These are phyloP conservation scores for Quercus lobata DNA, from an alignment of 331 rosid species.

Conservation along the genomic window DNA sequence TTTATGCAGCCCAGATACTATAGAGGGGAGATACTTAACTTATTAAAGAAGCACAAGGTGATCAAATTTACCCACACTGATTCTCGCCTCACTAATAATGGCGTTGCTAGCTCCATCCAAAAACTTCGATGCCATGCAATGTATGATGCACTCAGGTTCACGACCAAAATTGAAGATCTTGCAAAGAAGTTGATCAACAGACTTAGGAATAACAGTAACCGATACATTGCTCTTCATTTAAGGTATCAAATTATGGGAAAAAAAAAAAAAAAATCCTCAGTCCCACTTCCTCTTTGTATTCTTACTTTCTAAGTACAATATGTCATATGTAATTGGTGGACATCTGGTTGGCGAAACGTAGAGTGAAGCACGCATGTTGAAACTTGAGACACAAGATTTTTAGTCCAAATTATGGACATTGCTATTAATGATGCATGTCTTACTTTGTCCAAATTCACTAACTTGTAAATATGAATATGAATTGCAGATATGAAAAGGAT, in stretches of 20 bases:
- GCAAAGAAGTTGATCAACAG: constrained; percentile 49
- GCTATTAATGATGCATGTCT: neutral
- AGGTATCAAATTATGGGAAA: constrained; percentile 31
- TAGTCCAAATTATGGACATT: too few relatives aligned
- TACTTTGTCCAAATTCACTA: neutral
- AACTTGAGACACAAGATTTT: too few relatives aligned
- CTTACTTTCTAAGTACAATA: too few relatives aligned
- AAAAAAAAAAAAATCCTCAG: too few relatives aligned
- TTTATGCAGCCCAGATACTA: constrained; percentile 50
- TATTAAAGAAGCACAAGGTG: constrained; percentile 42
- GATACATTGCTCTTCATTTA: constrained; percentile 62
- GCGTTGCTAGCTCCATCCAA: constrained; percentile 38
- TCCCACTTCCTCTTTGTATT: too few relatives aligned
- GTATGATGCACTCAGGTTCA: constrained; percentile 46
- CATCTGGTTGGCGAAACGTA: too few relatives aligned
- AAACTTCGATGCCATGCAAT: constrained; percentile 54
- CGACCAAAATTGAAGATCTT: constrained; percentile 47
- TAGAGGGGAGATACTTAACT: constrained; percentile 21
- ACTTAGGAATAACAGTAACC: constrained; percentile 27
- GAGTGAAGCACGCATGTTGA: too few relatives aligned
- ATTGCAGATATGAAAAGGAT: constrained; percentile 67
- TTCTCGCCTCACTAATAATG: constrained; percentile 58
- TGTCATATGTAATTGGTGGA: too few relatives aligned
- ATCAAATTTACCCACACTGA: constrained; percentile 50
- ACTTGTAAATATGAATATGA: neutral